Percentiles rank a stretch among this genome's conserved stretches.
Conservation (phyloP, 805 yeast genomes). For the Saccharomycopsis amapae region DNA sequence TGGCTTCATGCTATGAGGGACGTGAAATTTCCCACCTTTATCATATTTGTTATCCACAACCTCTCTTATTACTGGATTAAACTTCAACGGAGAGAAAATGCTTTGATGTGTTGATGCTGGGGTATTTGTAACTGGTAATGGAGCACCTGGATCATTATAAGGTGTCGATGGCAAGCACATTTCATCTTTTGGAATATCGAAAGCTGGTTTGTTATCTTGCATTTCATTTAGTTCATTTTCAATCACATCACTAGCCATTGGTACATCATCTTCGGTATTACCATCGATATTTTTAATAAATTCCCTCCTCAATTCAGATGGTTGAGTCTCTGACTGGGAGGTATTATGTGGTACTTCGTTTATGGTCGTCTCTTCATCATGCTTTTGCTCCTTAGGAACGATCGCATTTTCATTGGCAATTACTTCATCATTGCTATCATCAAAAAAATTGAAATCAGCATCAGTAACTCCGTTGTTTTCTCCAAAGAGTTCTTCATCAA, state of each 20-base stretch:
- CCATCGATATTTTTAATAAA: background rate
- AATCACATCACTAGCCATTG: background rate
- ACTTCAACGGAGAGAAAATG: conserved; percentile 73
- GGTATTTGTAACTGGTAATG: conserved; percentile 56
- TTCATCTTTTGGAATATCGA: conserved; percentile 53
- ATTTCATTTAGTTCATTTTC: background rate
- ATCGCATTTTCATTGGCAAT: background rate
- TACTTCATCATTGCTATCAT: conserved; percentile 10
- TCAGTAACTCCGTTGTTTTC: conserved; percentile 27
- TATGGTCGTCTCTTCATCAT: background rate
- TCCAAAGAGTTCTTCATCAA: conserved; percentile 31
- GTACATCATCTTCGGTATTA: background rate
- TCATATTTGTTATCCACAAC: conserved; percentile 81
- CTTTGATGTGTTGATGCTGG: conserved; percentile 36
- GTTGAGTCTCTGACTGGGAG: too few relatives aligned
- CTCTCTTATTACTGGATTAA: conserved; percentile 70
- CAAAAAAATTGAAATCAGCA: conserved; percentile 27
- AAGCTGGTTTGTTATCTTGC: conserved; percentile 26
- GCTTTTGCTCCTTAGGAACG: conserved; percentile 3
- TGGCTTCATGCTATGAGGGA: conserved; percentile 25
- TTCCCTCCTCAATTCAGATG: too few relatives aligned
- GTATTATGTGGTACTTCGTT: too few relatives aligned
- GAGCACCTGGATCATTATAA: conserved; percentile 73
- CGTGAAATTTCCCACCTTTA: conserved; percentile 85
- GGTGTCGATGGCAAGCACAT: conserved; percentile 50